Base-by-base conservation (phyloP, 768 basidiomycete species). In the Cantharellus cinnabarinus region DNA sequence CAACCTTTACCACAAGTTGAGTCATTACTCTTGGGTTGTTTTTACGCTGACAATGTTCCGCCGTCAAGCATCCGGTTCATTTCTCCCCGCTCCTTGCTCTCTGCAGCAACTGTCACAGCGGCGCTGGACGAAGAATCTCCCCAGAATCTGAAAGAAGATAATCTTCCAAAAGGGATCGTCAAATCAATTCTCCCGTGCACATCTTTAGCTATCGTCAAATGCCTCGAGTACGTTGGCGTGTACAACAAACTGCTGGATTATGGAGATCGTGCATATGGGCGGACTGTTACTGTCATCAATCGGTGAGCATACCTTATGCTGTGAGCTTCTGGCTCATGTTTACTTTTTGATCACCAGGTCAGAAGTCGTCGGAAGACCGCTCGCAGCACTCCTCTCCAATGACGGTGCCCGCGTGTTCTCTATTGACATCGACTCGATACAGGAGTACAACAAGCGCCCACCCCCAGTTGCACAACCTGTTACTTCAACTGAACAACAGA, bases 161-260 rank as follows among this genome's bases (percentile, higher is more conserved):
- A 76, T 7, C 81, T 87, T 2, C 89, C 91, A 3, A 70, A 79
- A 0, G 90, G 91, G 34, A 83, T 82, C 59, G 89, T 95, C 66
- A 98, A 98, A 71, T 94, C 90, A 3, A 89, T 99, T 66, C 78
- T 99, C 41, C 95, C 95, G 0, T 99, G 95, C 70, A 99, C 95
- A 3, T 93, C 95, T 0, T 78, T 99, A 5, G 95, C 90, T 2
- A 85, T 97, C 66, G 93, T 99, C 63, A 99, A 99, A 71, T 87
- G 82, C 62, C 75, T 99, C 34, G 95, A 99, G 68, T 77, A 82
- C 67, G 75, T 84, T 48, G 85, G 90, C 5, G 89, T 98, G 10
- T 98, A 99, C 74, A 97, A 97, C 72, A 82, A 71, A 63, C 77
- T 97, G 64, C 76, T 98, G 14, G 81, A 85, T 0, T 97, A 95